Base-by-base conservation (phyloP, 164 flowering plant species). In the Stephania cephalantha region DNA sequence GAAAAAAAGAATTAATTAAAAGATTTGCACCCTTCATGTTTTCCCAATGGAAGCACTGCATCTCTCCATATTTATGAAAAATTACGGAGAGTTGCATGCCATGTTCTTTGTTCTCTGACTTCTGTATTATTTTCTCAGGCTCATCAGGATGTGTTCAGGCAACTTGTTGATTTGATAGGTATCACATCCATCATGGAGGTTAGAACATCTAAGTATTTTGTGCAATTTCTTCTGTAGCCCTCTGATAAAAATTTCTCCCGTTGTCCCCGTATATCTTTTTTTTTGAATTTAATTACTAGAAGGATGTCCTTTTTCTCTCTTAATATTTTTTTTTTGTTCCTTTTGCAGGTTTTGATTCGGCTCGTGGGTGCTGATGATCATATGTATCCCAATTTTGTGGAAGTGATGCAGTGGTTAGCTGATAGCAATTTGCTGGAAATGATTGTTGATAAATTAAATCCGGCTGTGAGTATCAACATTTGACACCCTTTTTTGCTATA, bases 141-240 rank as follows among this genome's bases (percentile, higher is more conserved):
- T 1, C 99, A 93, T 83, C 92, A 87, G 79, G 87, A 90, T 82
- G 91, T 95, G 61, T 86, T 95, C 68, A 81, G 87, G 25, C 89
- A 85, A 70, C 80, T 95, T 72, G 99, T 95, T 81, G 99, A 95
- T 88, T 86, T 95, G 84, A 95, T 95, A 61, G 99, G 99, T 75
- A 91, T 93, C 73, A 95, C 99, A 76, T 95, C 99, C 52, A 92
- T 95, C 75, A 92, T 95, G 98, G 99, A 95, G 99, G 99, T 95
- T 53, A 46, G 15, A 13, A 35, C 42, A 30, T n/a, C 35, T 17
- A 58, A 7, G 25, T 4, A 22, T 42, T 65, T 29, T 3, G n/a
- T 10, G 7, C 35, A 70, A 13, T 63, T 31, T 68, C 53, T 67
- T 9, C 9, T 42, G 50, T 63, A 20, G 17, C 8, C 11, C 46